Evolutionary conservation across 2,329 filamentous ascomycete genomes (phyloP).

Genomic region (Penicillium sp.): DNA sequence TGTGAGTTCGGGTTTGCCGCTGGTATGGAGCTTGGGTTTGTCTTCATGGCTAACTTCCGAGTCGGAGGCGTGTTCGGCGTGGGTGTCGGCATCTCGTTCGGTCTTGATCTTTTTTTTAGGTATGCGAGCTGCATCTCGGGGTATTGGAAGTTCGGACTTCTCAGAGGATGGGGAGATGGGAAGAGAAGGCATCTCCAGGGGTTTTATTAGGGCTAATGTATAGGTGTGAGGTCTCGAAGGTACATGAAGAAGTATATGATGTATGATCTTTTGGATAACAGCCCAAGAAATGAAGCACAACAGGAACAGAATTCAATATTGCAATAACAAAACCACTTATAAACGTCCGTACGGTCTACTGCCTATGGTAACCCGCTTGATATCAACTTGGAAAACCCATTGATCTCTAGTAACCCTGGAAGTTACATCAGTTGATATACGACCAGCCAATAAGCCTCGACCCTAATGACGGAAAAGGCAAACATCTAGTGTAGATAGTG

Average conservation of each 20-base stretch:
- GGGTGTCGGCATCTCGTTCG: conserved; percentile 11
- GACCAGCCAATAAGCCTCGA: not conserved
- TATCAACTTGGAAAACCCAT: not conserved
- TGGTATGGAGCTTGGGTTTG: conserved; percentile 11
- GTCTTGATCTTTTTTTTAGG: conserved; percentile 1
- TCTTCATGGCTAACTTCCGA: conserved; percentile 15
- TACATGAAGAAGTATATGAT: not conserved
- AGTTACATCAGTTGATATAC: not conserved
- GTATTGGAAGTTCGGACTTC: conserved; percentile 8
- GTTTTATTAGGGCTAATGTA: not conserved
- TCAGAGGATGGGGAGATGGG: conserved; percentile 7
- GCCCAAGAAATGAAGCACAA: not conserved
- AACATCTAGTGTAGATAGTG: not conserved
- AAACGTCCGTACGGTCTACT: not conserved
- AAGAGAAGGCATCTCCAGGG: conserved; percentile 12
- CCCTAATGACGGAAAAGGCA: not conserved
- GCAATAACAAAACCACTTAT: not conserved
- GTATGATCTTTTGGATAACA: too few relatives aligned
- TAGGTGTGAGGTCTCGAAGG: not conserved
- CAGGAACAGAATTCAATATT: not conserved
- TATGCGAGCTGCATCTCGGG: conserved; percentile 1
- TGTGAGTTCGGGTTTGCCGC: conserved; percentile 35
- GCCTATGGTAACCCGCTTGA: not conserved
- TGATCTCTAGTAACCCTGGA: not conserved
- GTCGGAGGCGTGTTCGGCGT: conserved; percentile 22